Evolutionary conservation across 179 eudicot species (phyloP).

Genomic region (Corrigiola litoralis): DNA sequence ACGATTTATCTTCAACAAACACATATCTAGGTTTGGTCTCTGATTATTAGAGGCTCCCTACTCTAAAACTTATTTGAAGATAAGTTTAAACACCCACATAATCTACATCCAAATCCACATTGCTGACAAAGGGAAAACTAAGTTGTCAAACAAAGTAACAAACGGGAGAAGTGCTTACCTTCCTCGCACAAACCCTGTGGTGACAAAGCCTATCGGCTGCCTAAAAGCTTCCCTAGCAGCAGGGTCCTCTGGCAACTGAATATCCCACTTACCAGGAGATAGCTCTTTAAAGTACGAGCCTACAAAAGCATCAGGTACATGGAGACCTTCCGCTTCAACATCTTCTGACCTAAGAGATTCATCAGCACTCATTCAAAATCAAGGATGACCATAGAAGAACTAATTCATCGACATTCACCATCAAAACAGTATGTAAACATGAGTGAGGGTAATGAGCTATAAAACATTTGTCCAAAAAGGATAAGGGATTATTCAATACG

Average conservation of each 20-base stretch:
- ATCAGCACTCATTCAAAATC: constrained; percentile 13
- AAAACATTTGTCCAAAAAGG: no score
- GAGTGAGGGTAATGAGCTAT: no score
- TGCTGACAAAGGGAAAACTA: neutral
- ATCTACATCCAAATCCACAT: neutral
- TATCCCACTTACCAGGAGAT: constrained; percentile 61
- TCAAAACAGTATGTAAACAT: no score
- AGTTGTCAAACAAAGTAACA: neutral
- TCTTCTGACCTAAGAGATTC: constrained; percentile 42
- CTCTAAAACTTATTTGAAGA: neutral
- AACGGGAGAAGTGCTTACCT: constrained; percentile 36
- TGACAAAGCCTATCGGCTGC: constrained; percentile 79
- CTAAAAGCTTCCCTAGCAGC: constrained; percentile 50
- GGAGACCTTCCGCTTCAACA: constrained; percentile 45
- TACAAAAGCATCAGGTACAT: constrained; percentile 49
- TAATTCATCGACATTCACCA: neutral
- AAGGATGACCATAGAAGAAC: neutral
- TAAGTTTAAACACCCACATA: neutral
- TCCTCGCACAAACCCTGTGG: constrained; percentile 85
- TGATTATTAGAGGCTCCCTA: neutral
- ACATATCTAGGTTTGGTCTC: neutral
- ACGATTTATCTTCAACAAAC: neutral
- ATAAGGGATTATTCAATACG: neutral
- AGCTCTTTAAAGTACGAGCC: constrained; percentile 48
- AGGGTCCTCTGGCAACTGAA: constrained; percentile 57